Conservation (phyloP, 371 early-diverging fungal genomes). For the Pancytospora epiphaga region DNA sequence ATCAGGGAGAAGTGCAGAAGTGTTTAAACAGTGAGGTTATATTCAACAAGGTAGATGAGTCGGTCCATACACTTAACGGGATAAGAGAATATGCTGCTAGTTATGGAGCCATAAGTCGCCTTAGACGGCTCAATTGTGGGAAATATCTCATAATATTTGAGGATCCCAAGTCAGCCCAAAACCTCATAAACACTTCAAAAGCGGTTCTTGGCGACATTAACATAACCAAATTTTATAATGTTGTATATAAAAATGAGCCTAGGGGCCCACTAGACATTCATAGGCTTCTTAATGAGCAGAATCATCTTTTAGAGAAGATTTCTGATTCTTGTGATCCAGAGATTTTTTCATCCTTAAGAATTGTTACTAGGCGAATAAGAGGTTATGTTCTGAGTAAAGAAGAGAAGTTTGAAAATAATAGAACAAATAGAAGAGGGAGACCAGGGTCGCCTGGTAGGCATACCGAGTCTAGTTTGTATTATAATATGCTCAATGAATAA, state of each 20-base stretch:
- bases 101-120: conserved; percentile 22
- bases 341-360: conserved; percentile 7
- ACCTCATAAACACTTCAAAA: conserved; percentile 10
- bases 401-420: background rate
- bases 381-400: conserved; percentile 22
- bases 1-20: background rate
- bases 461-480: too few species aligned
- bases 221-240: conserved; percentile 51
- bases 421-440: too few species aligned
- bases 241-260: too few species aligned
- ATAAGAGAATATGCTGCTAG: conserved; percentile 27
- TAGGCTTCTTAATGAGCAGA: conserved; percentile 31
- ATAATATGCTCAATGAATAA: too few species aligned
- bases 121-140: conserved; percentile 24
- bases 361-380: conserved; percentile 32
- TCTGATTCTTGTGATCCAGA: background rate
- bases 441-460: too few species aligned
- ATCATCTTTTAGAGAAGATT: conserved; percentile 28
- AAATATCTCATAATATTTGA: conserved; percentile 43
- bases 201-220: conserved; percentile 25
- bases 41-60: conserved; percentile 35
- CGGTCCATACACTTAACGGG: conserved; percentile 6
- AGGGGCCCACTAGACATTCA: conserved; percentile 12
- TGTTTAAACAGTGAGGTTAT: conserved; percentile 32
- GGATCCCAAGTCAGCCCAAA: conserved; percentile 16